Conservation (phyloP, 257 asterid genomes). For the Solanum microdontum region DNA sequence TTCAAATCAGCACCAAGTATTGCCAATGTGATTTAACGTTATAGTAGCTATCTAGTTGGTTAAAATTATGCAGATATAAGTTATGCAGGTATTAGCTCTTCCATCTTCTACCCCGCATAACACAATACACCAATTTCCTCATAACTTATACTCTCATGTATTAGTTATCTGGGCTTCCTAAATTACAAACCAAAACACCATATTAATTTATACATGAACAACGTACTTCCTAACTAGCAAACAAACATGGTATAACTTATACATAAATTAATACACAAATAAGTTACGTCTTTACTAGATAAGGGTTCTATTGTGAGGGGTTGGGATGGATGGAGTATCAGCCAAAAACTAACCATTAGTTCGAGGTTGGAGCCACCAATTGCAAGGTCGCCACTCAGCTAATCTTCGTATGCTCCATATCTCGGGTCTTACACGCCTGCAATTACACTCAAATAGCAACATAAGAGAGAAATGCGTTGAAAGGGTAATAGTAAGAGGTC, state of each 20-base stretch:
- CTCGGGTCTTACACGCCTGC: constrained; percentile 51
- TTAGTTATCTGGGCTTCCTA: background rate
- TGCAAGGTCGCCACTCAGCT: constrained; percentile 89
- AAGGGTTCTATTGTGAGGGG: background rate
- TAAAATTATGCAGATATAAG: background rate
- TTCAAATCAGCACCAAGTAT: background rate
- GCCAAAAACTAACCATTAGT: constrained; percentile 41
- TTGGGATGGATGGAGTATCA: background rate
- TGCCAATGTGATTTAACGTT: background rate
- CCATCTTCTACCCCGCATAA: background rate
- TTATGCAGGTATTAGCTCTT: background rate
- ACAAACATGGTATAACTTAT: background rate
- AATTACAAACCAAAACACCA: background rate
- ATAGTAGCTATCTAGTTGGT: background rate
- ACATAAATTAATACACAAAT: background rate
- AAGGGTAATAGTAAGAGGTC: background rate
- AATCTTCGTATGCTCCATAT: constrained; percentile 73
- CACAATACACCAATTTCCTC: background rate
- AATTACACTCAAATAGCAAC: background rate
- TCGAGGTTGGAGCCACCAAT: constrained; percentile 74
- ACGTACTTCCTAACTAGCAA: background rate
- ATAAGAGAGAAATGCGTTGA: background rate
- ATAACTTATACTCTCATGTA: background rate
- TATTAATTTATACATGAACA: background rate
- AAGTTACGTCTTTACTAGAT: background rate